Evolutionary conservation across 352 stramenopile species (phyloP).

Genomic region (Phytophthora cactorum): DNA sequence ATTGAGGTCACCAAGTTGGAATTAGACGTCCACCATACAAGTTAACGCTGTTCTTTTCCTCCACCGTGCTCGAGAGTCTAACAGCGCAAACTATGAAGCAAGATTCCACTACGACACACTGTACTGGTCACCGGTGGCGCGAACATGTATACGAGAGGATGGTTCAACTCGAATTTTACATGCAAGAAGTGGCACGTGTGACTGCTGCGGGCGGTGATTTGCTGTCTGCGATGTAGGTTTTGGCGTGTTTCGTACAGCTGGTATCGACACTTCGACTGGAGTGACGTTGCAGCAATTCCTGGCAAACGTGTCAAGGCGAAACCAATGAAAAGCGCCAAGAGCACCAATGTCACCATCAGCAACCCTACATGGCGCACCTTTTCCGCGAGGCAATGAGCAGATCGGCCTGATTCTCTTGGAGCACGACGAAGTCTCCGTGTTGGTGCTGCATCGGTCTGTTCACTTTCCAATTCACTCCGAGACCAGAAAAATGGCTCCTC

Average conservation of each 20-base stretch:
- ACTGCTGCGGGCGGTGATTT: slow-evolving; percentile 1
- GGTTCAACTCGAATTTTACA: background rate
- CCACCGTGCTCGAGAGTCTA: no score
- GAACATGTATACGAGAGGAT: background rate
- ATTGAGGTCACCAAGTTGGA: background rate
- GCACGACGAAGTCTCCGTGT: background rate
- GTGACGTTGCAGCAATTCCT: slow-evolving; percentile 7
- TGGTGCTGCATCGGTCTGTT: background rate
- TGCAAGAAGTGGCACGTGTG: slow-evolving; percentile 15
- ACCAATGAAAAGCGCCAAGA: slow-evolving; percentile 25
- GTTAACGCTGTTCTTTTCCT: no score
- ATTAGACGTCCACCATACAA: background rate
- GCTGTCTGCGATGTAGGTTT: slow-evolving; percentile 10
- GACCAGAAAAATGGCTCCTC: slow-evolving; percentile 36
- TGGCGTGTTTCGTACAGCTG: slow-evolving; percentile 3
- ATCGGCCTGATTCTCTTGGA: background rate
- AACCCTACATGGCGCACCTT: slow-evolving; percentile 27
- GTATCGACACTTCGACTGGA: slow-evolving; percentile 8
- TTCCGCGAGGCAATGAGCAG: background rate
- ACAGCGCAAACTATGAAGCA: no score
- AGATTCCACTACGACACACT: no score
- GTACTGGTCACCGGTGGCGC: no score
- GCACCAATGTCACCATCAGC: slow-evolving; percentile 18
- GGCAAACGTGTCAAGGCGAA: slow-evolving; percentile 11
- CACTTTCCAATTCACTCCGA: slow-evolving; percentile 27